These are phyloP conservation scores for Ehretia macrophylla DNA, from an alignment of 257 asterid species.

Conservation along the genomic window DNA sequence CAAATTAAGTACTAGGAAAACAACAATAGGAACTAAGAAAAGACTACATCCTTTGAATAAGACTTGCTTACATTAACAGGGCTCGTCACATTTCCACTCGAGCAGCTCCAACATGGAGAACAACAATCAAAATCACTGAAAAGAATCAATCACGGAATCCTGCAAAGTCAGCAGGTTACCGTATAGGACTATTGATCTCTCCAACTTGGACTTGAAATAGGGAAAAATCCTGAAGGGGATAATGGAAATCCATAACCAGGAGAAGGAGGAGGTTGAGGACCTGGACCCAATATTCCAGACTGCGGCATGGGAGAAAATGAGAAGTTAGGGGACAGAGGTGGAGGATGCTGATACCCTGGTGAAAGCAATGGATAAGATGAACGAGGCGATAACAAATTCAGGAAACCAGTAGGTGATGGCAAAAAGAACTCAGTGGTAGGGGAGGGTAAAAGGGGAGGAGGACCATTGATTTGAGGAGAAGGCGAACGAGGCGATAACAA, in stretches of 20 bases:
- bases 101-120: no score
- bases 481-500: constrained; percentile 72
- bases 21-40: not conserved
- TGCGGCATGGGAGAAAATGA: constrained; percentile 62
- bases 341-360: constrained; percentile 69
- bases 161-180: not conserved
- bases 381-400: constrained; percentile 60
- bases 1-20: no score
- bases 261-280: constrained; percentile 75
- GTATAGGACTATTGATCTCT: constrained; percentile 47
- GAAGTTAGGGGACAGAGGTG: constrained; percentile 72
- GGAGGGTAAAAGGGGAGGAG: constrained; percentile 63
- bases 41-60: not conserved
- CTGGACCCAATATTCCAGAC: constrained; percentile 73
- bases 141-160: no score
- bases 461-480: constrained; percentile 25
- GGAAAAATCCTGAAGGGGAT: constrained; percentile 80
- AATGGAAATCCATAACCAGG: constrained; percentile 86
- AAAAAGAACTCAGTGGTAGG: constrained; percentile 80
- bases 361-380: constrained; percentile 74
- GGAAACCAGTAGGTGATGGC: constrained; percentile 78
- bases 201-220: constrained; percentile 82
- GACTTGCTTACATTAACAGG: no score
- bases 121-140: not conserved
- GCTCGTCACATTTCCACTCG: no score